phyloP scores from a whole-genome alignment of 306 rosid species.

The Cicer bijugum region DNA sequence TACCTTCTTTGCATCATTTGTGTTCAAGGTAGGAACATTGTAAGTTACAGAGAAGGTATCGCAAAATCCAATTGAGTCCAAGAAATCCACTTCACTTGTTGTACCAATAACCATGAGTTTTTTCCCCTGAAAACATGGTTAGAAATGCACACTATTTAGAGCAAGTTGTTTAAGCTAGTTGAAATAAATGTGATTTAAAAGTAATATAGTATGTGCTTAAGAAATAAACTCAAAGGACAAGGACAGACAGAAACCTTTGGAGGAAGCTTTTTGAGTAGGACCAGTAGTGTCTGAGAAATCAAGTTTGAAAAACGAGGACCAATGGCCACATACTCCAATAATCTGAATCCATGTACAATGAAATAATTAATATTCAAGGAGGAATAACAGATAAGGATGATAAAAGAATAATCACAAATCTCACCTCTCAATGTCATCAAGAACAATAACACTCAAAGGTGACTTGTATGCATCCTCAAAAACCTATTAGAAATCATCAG shows the following conservation, averaged over 20 bases:
- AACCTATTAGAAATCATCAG: conserved; percentile 58
- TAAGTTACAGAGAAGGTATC: conserved; percentile 80
- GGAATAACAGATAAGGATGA: conserved; percentile 34
- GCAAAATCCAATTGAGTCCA: conserved; percentile 80
- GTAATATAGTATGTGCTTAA: neutral
- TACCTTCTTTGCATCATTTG: conserved; percentile 84
- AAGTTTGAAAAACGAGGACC: conserved; percentile 96
- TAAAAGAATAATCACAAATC: conserved; percentile 39
- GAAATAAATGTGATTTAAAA: too few relatives aligned
- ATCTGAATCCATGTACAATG: conserved; percentile 53
- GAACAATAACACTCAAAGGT: conserved; percentile 90
- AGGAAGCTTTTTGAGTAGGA: conserved; percentile 89
- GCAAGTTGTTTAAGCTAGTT: neutral
- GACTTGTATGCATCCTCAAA: conserved; percentile 99
- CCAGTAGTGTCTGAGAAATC: conserved; percentile 83
- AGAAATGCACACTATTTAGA: conserved; percentile 33
- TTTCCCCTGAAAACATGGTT: conserved; percentile 70
- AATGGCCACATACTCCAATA: conserved; percentile 86
- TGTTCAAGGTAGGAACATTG: conserved; percentile 74
- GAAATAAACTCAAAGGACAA: conserved; percentile 35
- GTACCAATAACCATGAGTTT: conserved; percentile 93
- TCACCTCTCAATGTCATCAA: conserved; percentile 97
- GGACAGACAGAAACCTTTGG: conserved; percentile 71
- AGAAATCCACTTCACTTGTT: conserved; percentile 83
- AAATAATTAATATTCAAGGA: conserved; percentile 19